These are phyloP conservation scores for Aspergillus mulundensis DNA, from an alignment of 495 filamentous ascomycete species.

Conservation along the genomic window DNA sequence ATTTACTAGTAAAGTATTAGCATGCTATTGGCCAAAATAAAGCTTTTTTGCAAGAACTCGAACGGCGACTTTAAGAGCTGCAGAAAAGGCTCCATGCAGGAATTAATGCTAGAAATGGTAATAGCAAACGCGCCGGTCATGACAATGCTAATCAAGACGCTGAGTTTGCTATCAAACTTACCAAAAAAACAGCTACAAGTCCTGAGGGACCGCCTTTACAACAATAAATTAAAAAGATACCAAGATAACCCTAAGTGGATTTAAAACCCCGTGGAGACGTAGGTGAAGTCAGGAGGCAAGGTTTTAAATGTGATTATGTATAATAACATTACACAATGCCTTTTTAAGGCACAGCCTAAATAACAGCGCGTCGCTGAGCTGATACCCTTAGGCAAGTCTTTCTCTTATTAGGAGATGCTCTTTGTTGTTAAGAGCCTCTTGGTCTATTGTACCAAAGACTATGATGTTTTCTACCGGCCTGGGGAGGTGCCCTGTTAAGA, in stretches of 20 bases:
- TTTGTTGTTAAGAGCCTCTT: too few relatives aligned
- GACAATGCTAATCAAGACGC: not conserved
- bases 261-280: not conserved
- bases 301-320: slow-evolving; percentile 3
- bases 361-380: not conserved
- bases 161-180: not conserved
- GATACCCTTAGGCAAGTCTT: slow-evolving; percentile 1
- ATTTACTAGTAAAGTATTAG: not conserved
- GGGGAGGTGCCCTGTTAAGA: too few relatives aligned
- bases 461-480: too few relatives aligned
- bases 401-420: slow-evolving; percentile 9
- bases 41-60: not conserved
- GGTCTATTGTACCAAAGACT: too few relatives aligned
- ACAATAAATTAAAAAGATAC: not conserved
- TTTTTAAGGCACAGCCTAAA: slow-evolving; percentile 9
- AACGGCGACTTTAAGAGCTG: not conserved
- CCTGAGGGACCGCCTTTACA: slow-evolving; percentile 1
- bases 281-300: slow-evolving; percentile 6
- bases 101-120: not conserved
- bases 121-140: not conserved
- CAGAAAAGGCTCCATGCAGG: not conserved
- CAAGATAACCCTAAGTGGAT: slow-evolving; percentile 7
- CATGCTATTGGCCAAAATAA: not conserved
- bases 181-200: slow-evolving; percentile 2
- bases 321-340: slow-evolving; percentile 9